Percentiles rank a stretch among this genome's conserved stretches.
Evolutionary conservation across 495 filamentous ascomycete species (phyloP).

Genomic region (Talaromyces thailandensis): DNA sequence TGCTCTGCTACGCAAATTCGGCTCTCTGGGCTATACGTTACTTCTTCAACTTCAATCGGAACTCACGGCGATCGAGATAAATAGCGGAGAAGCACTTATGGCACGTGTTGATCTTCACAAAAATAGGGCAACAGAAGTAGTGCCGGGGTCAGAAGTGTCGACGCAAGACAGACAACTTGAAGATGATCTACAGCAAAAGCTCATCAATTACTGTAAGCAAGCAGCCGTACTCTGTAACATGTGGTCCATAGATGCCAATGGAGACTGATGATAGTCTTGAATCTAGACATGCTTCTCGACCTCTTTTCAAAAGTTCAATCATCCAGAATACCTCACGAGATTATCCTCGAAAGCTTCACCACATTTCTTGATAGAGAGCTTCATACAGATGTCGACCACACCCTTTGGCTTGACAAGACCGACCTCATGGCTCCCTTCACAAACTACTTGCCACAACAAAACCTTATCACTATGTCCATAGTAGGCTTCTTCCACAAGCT

Average conservation of each 20-base stretch:
- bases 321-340: background rate
- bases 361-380: background rate
- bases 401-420: background rate
- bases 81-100: background rate
- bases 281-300: background rate
- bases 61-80: background rate
- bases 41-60: background rate
- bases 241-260: too few relatives aligned
- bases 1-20: conserved; percentile 4
- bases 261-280: too few relatives aligned
- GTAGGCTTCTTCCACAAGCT: background rate
- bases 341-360: background rate
- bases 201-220: background rate
- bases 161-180: background rate
- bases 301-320: background rate
- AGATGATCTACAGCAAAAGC: background rate
- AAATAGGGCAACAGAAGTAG: background rate
- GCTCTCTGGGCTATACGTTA: background rate
- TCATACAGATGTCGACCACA: background rate
- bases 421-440: background rate
- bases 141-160: background rate
- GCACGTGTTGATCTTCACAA: background rate
- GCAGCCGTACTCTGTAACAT: too few relatives aligned
- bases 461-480: background rate
- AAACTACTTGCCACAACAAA: background rate